Evolutionary conservation across 2,329 filamentous ascomycete species (phyloP).

Genomic region (Fusarium floridanum): DNA sequence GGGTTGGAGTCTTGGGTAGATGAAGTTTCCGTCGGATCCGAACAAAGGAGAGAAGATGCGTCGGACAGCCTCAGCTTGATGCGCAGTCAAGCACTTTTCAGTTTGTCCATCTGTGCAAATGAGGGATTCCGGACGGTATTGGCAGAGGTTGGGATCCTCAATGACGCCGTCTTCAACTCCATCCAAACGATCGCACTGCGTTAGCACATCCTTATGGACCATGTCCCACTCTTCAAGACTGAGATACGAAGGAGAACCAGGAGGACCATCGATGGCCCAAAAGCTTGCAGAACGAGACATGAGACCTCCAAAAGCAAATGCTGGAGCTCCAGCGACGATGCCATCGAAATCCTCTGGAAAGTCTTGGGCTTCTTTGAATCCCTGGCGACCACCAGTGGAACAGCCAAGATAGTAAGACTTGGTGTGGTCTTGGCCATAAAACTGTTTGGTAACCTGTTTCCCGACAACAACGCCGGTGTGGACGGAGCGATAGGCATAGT

Average conservation of each 20-base stretch:
- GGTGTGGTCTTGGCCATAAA: conserved; percentile 57
- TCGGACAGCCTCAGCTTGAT: conserved; percentile 25
- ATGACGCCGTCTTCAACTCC: conserved; percentile 64
- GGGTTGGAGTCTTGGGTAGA: conserved; percentile 34
- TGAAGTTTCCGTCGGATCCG: conserved; percentile 48
- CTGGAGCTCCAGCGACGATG: conserved; percentile 61
- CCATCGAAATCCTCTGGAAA: conserved; percentile 71
- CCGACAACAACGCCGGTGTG: conserved; percentile 33
- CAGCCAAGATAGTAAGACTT: conserved; percentile 71
- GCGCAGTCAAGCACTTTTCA: conserved; percentile 15
- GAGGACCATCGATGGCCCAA: conserved; percentile 23
- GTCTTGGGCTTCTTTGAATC: conserved; percentile 64
- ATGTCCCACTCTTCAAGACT: conserved; percentile 53
- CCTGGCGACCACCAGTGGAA: conserved; percentile 71
- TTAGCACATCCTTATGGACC: conserved; percentile 58
- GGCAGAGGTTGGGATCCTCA: conserved; percentile 60
- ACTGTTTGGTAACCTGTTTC: conserved; percentile 44
- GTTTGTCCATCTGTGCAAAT: conserved; percentile 48
- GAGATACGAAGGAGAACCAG: conserved; percentile 24
- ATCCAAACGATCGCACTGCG: conserved; percentile 65
- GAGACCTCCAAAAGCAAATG: conserved; percentile 55
- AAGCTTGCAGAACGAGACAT: conserved; percentile 19
- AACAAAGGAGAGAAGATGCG: conserved; percentile 33
- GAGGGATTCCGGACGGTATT: conserved; percentile 57
- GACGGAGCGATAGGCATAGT: conserved; percentile 36